Percentiles rank a stretch among this genome's conserved stretches.
These are phyloP conservation scores for Penicillium manginii DNA, from an alignment of 495 filamentous ascomycete species.

Conservation along the genomic window DNA sequence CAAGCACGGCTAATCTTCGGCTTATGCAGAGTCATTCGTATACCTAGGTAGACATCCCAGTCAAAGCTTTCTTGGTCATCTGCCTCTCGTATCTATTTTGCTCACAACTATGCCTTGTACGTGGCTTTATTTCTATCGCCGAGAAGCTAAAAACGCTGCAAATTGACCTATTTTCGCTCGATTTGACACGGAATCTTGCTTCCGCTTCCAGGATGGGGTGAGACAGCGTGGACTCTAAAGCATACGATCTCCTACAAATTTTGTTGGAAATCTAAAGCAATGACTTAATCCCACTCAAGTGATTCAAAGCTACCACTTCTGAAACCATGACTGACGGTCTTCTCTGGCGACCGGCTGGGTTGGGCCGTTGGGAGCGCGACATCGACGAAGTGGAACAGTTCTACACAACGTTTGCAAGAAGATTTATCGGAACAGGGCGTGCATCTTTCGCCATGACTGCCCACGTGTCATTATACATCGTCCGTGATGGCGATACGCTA, in stretches of 20 bases:
- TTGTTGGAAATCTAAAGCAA: background rate
- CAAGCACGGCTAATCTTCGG: background rate
- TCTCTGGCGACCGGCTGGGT: slow-evolving; percentile 2
- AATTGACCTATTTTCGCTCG: background rate
- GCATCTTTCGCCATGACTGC: slow-evolving; percentile 43
- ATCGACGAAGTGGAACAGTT: slow-evolving; percentile 49
- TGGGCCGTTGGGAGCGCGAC: slow-evolving; percentile 40
- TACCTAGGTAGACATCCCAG: background rate
- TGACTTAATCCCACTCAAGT: background rate
- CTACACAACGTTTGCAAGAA: slow-evolving; percentile 39
- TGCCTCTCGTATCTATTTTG: background rate
- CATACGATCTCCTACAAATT: background rate
- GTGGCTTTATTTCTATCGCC: background rate
- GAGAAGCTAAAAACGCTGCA: background rate
- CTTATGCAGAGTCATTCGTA: slow-evolving; percentile 1
- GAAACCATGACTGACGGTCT: background rate
- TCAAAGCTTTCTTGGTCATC: background rate
- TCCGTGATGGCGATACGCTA: background rate
- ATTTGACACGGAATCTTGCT: background rate
- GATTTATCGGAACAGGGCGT: slow-evolving; percentile 39
- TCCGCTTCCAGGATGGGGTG: background rate
- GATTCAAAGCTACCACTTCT: background rate
- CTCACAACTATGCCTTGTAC: background rate
- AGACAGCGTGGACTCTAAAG: background rate
- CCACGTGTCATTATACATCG: slow-evolving; percentile 22